Conservation (phyloP, 2,329 filamentous ascomycete species). For the Ceratocystis cacaofunesta region DNA sequence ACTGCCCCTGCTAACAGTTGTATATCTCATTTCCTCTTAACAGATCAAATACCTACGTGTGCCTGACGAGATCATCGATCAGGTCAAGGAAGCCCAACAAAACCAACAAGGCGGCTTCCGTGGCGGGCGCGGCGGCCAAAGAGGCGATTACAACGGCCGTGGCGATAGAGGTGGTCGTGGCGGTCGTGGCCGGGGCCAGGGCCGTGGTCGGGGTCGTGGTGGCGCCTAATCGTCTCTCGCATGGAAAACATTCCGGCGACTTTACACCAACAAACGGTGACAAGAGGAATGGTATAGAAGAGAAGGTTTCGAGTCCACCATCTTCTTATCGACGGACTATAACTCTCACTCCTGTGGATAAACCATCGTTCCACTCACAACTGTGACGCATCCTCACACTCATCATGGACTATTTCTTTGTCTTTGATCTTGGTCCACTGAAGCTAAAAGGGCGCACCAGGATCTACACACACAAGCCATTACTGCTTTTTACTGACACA, state of each 20-base stretch:
- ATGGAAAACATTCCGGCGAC: background rate
- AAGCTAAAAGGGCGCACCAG: background rate
- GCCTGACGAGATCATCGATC: conserved; percentile 89
- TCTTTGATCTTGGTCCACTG: background rate
- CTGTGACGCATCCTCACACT: conserved; percentile 1
- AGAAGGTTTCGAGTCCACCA: background rate
- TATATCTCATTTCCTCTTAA: background rate
- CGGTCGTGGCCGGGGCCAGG: conserved; percentile 28
- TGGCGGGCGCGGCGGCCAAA: conserved; percentile 47
- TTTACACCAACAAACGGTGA: background rate
- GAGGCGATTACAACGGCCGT: conserved; percentile 43
- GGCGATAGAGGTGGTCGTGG: conserved; percentile 43
- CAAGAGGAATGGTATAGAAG: background rate
- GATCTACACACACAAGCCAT: background rate
- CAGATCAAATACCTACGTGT: conserved; percentile 98
- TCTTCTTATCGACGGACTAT: background rate
- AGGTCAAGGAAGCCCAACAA: conserved; percentile 85
- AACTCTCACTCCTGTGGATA: background rate
- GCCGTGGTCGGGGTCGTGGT: conserved; percentile 28
- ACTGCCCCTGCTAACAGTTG: conserved; percentile 18
- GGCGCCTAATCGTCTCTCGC: conserved; percentile 1
- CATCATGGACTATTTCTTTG: background rate
- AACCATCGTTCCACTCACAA: background rate
- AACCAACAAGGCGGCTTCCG: conserved; percentile 48
- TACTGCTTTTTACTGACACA: background rate